phyloP scores from a whole-genome alignment of 2,329 filamentous ascomycete genomes.

The Ceratocystis colombiana region DNA sequence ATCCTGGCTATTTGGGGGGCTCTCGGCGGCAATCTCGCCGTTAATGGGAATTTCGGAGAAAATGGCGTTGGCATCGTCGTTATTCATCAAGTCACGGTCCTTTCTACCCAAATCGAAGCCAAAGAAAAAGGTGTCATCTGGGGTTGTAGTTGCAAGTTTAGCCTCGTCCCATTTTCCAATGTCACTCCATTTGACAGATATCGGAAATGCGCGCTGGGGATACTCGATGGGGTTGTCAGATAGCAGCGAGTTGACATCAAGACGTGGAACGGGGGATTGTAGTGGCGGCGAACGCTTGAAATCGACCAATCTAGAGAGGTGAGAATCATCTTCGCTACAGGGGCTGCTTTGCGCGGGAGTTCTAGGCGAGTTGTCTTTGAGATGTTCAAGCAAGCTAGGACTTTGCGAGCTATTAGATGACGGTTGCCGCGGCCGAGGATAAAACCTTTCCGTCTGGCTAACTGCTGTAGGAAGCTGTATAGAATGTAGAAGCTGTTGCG shows the following conservation, averaged over 20 bases:
- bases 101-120: slow-evolving; percentile 61
- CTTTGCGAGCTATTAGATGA: slow-evolving; percentile 19
- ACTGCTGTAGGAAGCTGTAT: background rate
- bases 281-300: slow-evolving; percentile 24
- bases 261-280: slow-evolving; percentile 32
- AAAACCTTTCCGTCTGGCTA: background rate
- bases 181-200: slow-evolving; percentile 17
- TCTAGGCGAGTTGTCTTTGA: slow-evolving; percentile 32
- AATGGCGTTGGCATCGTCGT: slow-evolving; percentile 61
- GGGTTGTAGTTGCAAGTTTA: background rate
- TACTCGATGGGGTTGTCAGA: slow-evolving; percentile 37
- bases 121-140: slow-evolving; percentile 43
- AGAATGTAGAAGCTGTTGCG: background rate
- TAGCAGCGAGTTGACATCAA: slow-evolving; percentile 58
- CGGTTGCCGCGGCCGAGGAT: slow-evolving; percentile 8
- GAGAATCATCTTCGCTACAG: slow-evolving; percentile 34
- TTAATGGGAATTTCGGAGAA: slow-evolving; percentile 33
- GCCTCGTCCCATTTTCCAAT: slow-evolving; percentile 17
- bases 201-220: slow-evolving; percentile 17
- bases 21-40: slow-evolving; percentile 21
- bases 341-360: slow-evolving; percentile 36
- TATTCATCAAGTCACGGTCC: slow-evolving; percentile 59
- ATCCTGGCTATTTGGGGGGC: slow-evolving; percentile 23
- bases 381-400: background rate
- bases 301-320: slow-evolving; percentile 26